phyloP scores from a whole-genome alignment of 768 basidiomycete genomes.

The Butyriboletus loyo region DNA sequence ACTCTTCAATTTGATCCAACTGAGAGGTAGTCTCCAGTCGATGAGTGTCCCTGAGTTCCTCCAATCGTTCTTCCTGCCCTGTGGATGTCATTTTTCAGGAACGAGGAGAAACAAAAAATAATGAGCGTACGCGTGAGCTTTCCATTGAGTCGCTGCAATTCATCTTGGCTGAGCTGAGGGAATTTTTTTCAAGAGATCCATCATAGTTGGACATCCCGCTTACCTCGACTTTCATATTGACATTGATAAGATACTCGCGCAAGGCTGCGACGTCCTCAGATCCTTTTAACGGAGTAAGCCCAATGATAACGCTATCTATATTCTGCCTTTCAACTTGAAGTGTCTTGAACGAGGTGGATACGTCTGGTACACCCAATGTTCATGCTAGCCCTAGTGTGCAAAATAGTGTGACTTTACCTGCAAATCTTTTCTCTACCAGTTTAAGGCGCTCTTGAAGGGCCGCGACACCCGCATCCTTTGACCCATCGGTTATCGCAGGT shows the following conservation, averaged over 20 bases:
- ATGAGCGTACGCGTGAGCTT: conserved; percentile 64
- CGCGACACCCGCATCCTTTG: conserved; percentile 42
- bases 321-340: conserved; percentile 70
- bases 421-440: conserved; percentile 73
- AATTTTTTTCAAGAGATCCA: not conserved
- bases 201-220: conserved; percentile 16
- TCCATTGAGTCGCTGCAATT: conserved; percentile 69
- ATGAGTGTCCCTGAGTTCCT: conserved; percentile 84
- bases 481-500: not conserved
- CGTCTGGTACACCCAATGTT: conserved; percentile 45
- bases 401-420: conserved; percentile 44
- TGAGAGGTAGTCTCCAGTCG: conserved; percentile 77
- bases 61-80: conserved; percentile 84
- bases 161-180: conserved; percentile 64
- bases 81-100: conserved; percentile 6
- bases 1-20: conserved; percentile 65
- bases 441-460: conserved; percentile 62
- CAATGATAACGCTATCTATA: conserved; percentile 64
- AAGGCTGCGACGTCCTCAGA: conserved; percentile 64
- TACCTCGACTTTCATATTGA: conserved; percentile 70
- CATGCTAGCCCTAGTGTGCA: not conserved
- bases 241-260: conserved; percentile 67
- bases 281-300: conserved; percentile 67
- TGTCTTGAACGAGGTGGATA: conserved; percentile 73
- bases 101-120: not conserved